These are phyloP conservation scores for Colletotrichum horii DNA, from an alignment of 2,329 filamentous ascomycete species.

Conservation along the genomic window DNA sequence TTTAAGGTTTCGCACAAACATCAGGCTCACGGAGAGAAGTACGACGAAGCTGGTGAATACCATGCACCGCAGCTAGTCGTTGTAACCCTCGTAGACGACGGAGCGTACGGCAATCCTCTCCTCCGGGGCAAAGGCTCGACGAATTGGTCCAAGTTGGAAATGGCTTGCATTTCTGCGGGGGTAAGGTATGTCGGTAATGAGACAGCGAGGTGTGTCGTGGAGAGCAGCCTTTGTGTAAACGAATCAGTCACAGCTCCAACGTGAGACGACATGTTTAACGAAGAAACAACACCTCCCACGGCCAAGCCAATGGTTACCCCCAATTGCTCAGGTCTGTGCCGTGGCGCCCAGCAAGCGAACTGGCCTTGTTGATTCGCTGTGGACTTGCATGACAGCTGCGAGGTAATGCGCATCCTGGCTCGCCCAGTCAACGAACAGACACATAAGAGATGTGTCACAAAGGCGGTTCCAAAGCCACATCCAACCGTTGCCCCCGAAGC, in stretches of 20 bases:
- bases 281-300: constrained; percentile 25
- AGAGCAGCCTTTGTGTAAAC: neutral
- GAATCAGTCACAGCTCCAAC: neutral
- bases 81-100: constrained; percentile 2
- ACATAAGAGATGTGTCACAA: constrained; percentile 34
- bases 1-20: neutral
- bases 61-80: neutral
- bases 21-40: neutral
- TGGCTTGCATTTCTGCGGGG: neutral
- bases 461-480: constrained; percentile 39
- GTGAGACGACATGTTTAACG: neutral
- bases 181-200: neutral
- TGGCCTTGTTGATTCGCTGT: constrained; percentile 25
- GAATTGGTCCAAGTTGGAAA: neutral
- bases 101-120: neutral
- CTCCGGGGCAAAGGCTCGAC: neutral
- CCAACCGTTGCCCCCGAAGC: constrained; percentile 37
- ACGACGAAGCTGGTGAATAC: neutral
- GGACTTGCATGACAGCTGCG: neutral
- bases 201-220: neutral
- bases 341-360: constrained; percentile 41
- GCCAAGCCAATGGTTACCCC: constrained; percentile 42
- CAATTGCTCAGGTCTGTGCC: constrained; percentile 41
- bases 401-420: constrained; percentile 30
- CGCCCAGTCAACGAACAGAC: constrained; percentile 32